These are phyloP conservation scores for Zangia roseola DNA, from an alignment of 768 basidiomycete species.

Conservation along the genomic window DNA sequence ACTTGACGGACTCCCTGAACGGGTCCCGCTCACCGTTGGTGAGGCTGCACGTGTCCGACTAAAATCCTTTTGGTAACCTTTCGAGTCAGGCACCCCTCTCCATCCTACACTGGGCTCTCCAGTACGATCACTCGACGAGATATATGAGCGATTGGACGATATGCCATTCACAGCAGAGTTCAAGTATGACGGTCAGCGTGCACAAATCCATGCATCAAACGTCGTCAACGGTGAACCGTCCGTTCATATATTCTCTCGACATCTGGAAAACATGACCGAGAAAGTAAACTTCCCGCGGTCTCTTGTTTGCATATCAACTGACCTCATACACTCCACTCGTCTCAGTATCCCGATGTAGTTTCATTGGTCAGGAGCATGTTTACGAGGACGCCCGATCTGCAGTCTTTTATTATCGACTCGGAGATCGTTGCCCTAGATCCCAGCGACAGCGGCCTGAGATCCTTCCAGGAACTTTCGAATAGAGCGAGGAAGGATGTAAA, in stretches of 20 bases:
- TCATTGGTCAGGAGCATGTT: constrained; percentile 55
- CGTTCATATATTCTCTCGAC: constrained; percentile 80
- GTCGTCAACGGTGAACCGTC: constrained; percentile 25
- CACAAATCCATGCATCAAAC: constrained; percentile 65
- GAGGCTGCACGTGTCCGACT: constrained; percentile 23
- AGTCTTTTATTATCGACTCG: constrained; percentile 79
- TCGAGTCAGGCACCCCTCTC: constrained; percentile 67
- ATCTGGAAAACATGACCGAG: constrained; percentile 89
- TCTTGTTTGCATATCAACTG: constrained; percentile 1
- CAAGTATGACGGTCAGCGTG: constrained; percentile 89
- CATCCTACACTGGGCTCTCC: constrained; percentile 88
- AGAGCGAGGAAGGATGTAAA: constrained; percentile 82
- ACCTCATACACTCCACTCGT: constrained; percentile 14
- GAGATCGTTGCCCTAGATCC: constrained; percentile 85
- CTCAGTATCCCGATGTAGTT: constrained; percentile 80
- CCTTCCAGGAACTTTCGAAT: constrained; percentile 87
- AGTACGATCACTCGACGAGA: constrained; percentile 76
- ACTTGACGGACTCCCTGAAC: constrained; percentile 54
- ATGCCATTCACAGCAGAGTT: constrained; percentile 82
- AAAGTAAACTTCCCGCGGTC: constrained; percentile 48
- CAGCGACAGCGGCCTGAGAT: constrained; percentile 55
- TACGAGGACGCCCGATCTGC: constrained; percentile 36
- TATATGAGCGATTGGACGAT: constrained; percentile 68
- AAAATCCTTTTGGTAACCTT: constrained; percentile 9
- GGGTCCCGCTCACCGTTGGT: constrained; percentile 73